Base-by-base conservation (phyloP, 345 rosid genomes). In the Tarenaya hassleriana region DNA sequence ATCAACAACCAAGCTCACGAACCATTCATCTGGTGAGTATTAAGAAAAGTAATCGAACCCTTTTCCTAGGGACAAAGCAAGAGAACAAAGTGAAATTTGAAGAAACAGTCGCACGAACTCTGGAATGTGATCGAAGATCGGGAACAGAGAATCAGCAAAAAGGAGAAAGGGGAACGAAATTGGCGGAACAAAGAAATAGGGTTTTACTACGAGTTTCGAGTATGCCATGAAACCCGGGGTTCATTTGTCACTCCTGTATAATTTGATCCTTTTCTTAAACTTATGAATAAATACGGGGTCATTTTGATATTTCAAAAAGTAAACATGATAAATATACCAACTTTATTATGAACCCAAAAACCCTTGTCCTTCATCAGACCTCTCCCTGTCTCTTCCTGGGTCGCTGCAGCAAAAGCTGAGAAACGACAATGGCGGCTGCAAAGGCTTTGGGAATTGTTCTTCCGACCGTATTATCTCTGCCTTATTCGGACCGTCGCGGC, bases 401-500 rank as follows among this genome's bases (percentile, higher is more conserved):
- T 14, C 15, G 44, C 19, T 41, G 29, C 29, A 24, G 29, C 29
- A 24, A 24, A 24, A 24, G 29, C 12, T 44, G 50, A 20, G 17
- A 33, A 5, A 27, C 17, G 31, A 37, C 18, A 7, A 72, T 72
- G 77, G 73, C 65, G 63, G 60, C 70, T 40, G 51, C 64, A 7
- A 51, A 27, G 54, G 34, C 56, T 33, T 46, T 69, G 0, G 34
- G 62, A 7, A 47, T 49, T 61, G 49, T 53, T 11, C 16, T 55
- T 7, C 63, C 73, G 16, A 32, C 44, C 2, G 59, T 43, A 41
- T 60, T 67, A n/a, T 17, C 69, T 44, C 32, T 44, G 11, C 40
- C 67, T 1, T 46, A 52, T 1, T 4, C 21, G 13, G 53, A 48
- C 5, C 68, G 56, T 31, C 55, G 69, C 34, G 49, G 58, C 29